phyloP scores from a whole-genome alignment of 129 eudicot genomes.

The Flaveria linearis region DNA sequence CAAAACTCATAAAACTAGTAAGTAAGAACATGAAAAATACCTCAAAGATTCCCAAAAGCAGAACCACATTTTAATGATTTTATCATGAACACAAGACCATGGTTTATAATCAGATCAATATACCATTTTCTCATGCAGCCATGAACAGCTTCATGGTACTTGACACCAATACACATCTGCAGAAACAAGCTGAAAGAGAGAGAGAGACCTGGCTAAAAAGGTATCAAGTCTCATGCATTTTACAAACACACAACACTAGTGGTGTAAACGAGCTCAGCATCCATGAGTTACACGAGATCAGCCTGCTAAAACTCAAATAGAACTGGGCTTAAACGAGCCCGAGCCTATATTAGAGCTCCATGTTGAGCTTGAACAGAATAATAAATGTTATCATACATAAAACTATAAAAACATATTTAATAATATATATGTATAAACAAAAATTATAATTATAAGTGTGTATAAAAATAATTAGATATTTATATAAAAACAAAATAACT shows the following conservation, averaged over 20 bases:
- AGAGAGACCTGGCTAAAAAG: not conserved
- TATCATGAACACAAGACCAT: not conserved
- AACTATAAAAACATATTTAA: no score
- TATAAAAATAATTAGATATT: no score
- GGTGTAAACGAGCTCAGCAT: no score
- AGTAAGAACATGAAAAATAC: conserved; percentile 17
- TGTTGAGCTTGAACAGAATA: no score
- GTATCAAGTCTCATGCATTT: conserved; percentile 17
- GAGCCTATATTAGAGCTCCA: no score
- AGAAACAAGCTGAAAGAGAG: conserved; percentile 10
- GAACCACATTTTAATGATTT: not conserved
- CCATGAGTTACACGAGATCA: no score
- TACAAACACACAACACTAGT: not conserved
- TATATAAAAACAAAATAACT: no score
- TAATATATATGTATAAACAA: no score
- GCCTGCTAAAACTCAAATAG: no score
- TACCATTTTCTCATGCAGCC: conserved; percentile 4
- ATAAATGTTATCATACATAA: no score
- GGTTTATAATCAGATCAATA: not conserved
- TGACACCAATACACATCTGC: conserved; percentile 27
- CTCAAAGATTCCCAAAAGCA: not conserved
- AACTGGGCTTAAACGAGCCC: no score
- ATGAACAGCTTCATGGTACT: conserved; percentile 26
- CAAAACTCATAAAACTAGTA: conserved; percentile 23
- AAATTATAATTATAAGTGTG: no score